Evolutionary conservation across 441 rosid species (phyloP), one percentile per base, ranked within the genome.

Genomic region (Melastoma candidum): DNA sequence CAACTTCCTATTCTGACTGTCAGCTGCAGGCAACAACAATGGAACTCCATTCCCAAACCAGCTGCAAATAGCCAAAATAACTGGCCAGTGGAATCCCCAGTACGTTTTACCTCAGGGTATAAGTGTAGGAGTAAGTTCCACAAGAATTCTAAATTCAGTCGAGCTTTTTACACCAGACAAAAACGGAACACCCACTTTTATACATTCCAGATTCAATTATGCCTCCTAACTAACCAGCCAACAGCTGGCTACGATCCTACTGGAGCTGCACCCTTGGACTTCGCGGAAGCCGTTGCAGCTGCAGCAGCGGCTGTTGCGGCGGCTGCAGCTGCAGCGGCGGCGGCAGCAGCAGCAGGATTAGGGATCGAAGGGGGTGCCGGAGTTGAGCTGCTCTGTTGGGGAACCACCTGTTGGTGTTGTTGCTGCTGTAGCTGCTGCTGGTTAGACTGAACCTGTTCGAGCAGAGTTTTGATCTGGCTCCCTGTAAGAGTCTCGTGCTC

Each of bases 401-500:
- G 63, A 53, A 79, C 79, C 7, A 79, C 65, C 71, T 78, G 86
- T 61, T 59, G 74, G 49, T 77, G 85, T 63, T 58, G 74, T 49
- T 77, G 85, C 26, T 60, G 69, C 41, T 74, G 72, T 36, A 69
- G 68, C 52, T 63, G 59, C 58, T 27, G 87, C 50, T 71, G 81
- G 71, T 83, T 80, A 53, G 85, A 68, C 53, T 74, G 79, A 49
- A 88, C 68, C 64, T 82, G 79, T 0, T 79, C 68, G 56, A 92
- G 90, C 52, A 92, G 57, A 56, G 76, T 69, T 57, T 79, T 86
- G 48, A 92, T 88, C 79, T 92, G 90, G 57, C 53, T 75, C 24
- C 98, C 95, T 0, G 84, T 39, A n/a, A 92, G 81, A 0, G 97
- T 92, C 72, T 88, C 97, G 0, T 82, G 77, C 67, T 82, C 77